Conservation (phyloP, 2,329 filamentous ascomycete genomes). For the Polychaeton citri region DNA sequence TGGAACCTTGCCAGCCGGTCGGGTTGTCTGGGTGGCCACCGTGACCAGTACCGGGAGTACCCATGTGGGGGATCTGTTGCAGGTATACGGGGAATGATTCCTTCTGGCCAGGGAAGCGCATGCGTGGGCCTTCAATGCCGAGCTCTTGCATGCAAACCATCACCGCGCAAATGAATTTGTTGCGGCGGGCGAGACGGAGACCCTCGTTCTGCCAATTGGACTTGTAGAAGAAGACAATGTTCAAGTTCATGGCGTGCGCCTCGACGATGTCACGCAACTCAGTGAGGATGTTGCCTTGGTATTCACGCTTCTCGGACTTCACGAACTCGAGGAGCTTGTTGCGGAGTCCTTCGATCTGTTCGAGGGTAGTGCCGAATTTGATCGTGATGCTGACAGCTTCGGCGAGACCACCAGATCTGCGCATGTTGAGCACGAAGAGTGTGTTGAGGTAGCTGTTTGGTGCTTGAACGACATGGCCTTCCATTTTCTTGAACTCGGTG, state of each 20-base stretch:
- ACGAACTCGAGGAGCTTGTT: constrained; percentile 73
- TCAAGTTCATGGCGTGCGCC: constrained; percentile 74
- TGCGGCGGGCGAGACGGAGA: constrained; percentile 75
- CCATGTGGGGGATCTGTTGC: constrained; percentile 35
- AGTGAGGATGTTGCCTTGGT: constrained; percentile 72
- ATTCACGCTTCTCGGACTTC: constrained; percentile 73
- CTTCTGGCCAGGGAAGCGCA: constrained; percentile 56
- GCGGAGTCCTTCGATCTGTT: constrained; percentile 73
- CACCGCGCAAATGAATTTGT: constrained; percentile 86
- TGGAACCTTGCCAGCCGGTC: constrained; percentile 13
- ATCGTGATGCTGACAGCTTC: constrained; percentile 75
- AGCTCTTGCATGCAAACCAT: constrained; percentile 75
- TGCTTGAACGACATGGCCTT: constrained; percentile 89
- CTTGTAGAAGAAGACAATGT: constrained; percentile 96
- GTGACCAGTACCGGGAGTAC: constrained; percentile 28
- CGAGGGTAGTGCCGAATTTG: constrained; percentile 74
- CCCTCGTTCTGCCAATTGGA: constrained; percentile 93
- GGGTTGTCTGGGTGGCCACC: constrained; percentile 33
- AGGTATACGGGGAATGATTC: constrained; percentile 55
- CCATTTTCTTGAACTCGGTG: constrained; percentile 98
- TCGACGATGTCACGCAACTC: constrained; percentile 70
- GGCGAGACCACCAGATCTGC: constrained; percentile 74
- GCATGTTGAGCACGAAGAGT: constrained; percentile 88
- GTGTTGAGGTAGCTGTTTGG: constrained; percentile 82
- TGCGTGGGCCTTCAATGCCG: constrained; percentile 72